phyloP scores from a whole-genome alignment of 495 filamentous ascomycete genomes.

The Penicillium canescens region DNA sequence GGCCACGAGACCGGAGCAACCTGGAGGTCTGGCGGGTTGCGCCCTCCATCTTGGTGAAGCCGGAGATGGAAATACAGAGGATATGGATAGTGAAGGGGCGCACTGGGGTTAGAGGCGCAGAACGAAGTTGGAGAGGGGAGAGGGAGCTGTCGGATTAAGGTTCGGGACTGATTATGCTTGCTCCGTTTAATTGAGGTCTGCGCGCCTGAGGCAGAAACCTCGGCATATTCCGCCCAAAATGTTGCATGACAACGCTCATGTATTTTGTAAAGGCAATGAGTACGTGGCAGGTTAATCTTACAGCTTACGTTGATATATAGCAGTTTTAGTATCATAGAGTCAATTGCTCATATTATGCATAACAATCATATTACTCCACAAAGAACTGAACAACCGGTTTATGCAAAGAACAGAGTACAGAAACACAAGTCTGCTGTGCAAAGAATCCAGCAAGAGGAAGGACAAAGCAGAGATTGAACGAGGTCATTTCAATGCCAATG shows the following conservation, averaged over 20 bases:
- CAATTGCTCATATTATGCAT: conserved; percentile 13
- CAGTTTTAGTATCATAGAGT: not conserved
- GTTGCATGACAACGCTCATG: too few relatives aligned
- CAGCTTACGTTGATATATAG: not conserved
- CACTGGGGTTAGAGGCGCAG: conserved; percentile 2
- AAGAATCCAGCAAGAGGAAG: not conserved
- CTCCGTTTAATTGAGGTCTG: conserved; percentile 12
- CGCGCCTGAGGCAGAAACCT: conserved; percentile 30
- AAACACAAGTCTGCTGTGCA: conserved; percentile 9
- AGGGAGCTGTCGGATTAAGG: conserved; percentile 16
- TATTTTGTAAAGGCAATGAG: too few relatives aligned
- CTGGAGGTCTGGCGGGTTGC: conserved; percentile 38
- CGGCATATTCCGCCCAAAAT: not conserved
- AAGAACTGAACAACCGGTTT: conserved; percentile 6
- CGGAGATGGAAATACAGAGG: not conserved
- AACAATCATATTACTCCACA: conserved; percentile 14
- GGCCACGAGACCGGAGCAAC: conserved; percentile 34
- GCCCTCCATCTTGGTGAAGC: conserved; percentile 37
- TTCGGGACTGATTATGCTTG: conserved; percentile 16
- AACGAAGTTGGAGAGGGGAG: conserved; percentile 16
- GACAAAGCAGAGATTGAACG: not conserved
- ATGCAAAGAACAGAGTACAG: conserved; percentile 24
- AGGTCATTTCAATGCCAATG: not conserved
- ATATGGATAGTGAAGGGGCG: not conserved
- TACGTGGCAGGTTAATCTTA: not conserved